Evolutionary conservation across 345 rosid species (phyloP).

Genomic region (Gossypium thurberi): DNA sequence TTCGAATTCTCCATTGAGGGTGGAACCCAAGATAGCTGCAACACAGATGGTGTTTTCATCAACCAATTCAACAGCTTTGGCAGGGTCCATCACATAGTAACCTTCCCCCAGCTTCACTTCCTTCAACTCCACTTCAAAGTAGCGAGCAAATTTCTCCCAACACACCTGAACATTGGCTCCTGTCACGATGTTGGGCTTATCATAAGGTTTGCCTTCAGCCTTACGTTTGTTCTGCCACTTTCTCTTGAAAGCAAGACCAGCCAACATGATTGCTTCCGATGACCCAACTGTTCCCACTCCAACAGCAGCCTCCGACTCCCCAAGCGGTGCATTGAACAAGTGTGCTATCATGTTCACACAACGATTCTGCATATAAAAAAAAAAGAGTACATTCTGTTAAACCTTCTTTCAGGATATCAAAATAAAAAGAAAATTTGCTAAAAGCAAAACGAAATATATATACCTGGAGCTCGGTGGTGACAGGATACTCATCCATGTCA

Average conservation of each 20-base stretch:
- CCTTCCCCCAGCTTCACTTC: slow-evolving; percentile 36
- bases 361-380: slow-evolving; percentile 50
- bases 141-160: slow-evolving; percentile 94
- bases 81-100: slow-evolving; percentile 94
- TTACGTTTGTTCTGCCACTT: slow-evolving; percentile 89
- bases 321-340: slow-evolving; percentile 82
- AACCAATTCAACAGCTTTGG: slow-evolving; percentile 79
- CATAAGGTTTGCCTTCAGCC: slow-evolving; percentile 72
- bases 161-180: slow-evolving; percentile 41
- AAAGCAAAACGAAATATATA: not conserved
- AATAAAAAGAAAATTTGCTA: not conserved
- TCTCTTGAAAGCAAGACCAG: slow-evolving; percentile 87
- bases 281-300: slow-evolving; percentile 96
- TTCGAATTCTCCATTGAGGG: slow-evolving; percentile 93
- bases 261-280: slow-evolving; percentile 95
- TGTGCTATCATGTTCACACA: slow-evolving; percentile 95
- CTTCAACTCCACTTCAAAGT: slow-evolving; percentile 87
- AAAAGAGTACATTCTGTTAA: not conserved
- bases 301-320: slow-evolving; percentile 59
- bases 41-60: slow-evolving; percentile 97
- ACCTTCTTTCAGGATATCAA: not conserved
- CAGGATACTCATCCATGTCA: slow-evolving; percentile 96
- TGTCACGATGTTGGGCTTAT: slow-evolving; percentile 13
- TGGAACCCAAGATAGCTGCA: slow-evolving; percentile 86
- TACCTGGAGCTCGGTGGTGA: slow-evolving; percentile 89